Evolutionary conservation across 2,329 filamentous ascomycete species (phyloP).

Genomic region (Aspergillus sergii): DNA sequence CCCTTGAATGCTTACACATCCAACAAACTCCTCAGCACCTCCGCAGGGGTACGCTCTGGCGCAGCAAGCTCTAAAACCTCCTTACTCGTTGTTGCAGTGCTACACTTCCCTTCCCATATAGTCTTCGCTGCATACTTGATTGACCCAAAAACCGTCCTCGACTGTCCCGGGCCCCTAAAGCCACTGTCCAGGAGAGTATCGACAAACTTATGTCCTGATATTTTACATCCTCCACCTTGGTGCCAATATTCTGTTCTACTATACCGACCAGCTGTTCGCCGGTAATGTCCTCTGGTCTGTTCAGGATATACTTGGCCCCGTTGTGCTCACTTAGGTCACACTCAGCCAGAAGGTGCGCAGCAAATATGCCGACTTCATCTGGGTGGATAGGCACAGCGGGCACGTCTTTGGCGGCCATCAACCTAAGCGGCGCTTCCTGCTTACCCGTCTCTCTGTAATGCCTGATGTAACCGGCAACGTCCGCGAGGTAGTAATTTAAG

Average conservation of each 20-base stretch:
- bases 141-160: too few relatives aligned
- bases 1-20: too few relatives aligned
- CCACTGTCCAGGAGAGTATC: too few relatives aligned
- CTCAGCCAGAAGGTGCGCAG: conserved; percentile 40
- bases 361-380: conserved; percentile 39
- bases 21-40: too few relatives aligned
- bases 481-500: conserved; percentile 21
- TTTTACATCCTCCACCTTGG: conserved; percentile 29
- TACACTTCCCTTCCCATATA: too few relatives aligned
- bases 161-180: too few relatives aligned
- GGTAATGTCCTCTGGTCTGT: conserved; percentile 45
- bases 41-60: too few relatives aligned
- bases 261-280: conserved; percentile 38
- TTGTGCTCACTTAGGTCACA: conserved; percentile 31
- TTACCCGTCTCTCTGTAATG: conserved; percentile 36
- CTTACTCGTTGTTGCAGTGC: too few relatives aligned
- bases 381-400: conserved; percentile 35
- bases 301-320: conserved; percentile 42
- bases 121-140: too few relatives aligned
- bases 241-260: conserved; percentile 39
- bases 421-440: conserved; percentile 28
- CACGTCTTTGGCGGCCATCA: conserved; percentile 33
- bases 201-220: conserved; percentile 28
- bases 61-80: too few relatives aligned
- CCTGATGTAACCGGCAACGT: conserved; percentile 35